Base-by-base conservation (phyloP, 108 stramenopile species). In the Ochromonas danica region DNA sequence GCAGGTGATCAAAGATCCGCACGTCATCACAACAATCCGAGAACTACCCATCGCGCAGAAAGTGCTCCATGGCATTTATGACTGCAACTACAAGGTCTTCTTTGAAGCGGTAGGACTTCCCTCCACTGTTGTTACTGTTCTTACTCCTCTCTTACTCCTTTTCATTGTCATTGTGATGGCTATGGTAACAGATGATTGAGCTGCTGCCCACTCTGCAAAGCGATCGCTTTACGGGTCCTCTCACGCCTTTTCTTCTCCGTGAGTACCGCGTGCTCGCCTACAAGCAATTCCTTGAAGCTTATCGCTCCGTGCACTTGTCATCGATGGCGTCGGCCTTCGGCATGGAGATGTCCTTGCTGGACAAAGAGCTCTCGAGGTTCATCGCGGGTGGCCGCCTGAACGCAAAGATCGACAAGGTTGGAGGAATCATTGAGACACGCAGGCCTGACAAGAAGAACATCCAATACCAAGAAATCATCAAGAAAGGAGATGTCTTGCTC, bases 371-470 rank as follows among this genome's bases (percentile, higher is more conserved):
- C 31, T 92, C 94, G 84, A 90, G 94, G 41, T 99, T 97, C 88
- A 97, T 99, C 83, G 94, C 96, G 25, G 92, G 95, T 0, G 92
- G 93, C 6, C 89, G 96, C 28, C 85, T 99, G 38, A 91, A 91
- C 63, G 98, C 96, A 67, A 96, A 97, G 87, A 97, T 99, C 84
- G 96, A 99, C 84, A 96, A 96, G 85, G 94, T 93, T 67, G 94
- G 91, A n/a, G 97, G 94, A 31, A 92, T 95, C 60, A 93, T 99
- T 63, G 93, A 97, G 77, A 97, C 95, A 40, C 94, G 93, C 77
- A 89, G 94, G 57, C 93, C 96, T 28, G 96, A 97, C 91, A 81
- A 86, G 83, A 97, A 96, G 83, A 96, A 96, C 87, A 93, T 94
- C 0, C 93, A 95, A 82, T 99, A 99, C 82, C 88, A 92, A 83